Evolutionary conservation across 805 yeast species (phyloP), one percentile per base, ranked within the genome.

Genomic region (Dipodascus geniculatus): DNA sequence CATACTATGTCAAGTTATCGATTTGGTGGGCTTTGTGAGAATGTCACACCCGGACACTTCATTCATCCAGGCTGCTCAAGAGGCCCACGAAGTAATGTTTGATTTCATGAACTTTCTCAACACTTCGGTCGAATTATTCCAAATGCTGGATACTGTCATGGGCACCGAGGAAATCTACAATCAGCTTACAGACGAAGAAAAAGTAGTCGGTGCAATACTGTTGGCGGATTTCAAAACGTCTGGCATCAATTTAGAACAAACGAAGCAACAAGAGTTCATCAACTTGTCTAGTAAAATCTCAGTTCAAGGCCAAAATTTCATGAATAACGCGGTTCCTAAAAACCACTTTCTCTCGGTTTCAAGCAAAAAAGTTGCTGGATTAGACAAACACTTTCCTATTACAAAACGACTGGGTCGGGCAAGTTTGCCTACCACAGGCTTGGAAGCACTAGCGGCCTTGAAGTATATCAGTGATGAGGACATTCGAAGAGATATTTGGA

Each of bases 41-140:
- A 89, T 88, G 22, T 82, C 84, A 1, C 98, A 91, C 65, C 97
- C 98, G 0, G 78, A 82, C 58, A 72, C 72, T 51, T 68, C 72
- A 17, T 88, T 87, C 75, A 75, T 85, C 9, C 74, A 74, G 42
- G 90, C 89, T 1, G 96, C 99, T 1, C 96, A 91, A 63, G 75
- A 78, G 48, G 85, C 93, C 38, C 96, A 91, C 64, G 95, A 87
- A 60, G 74, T 80, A 58, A 80, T 91, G 85, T 91, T 84, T 67
- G 95, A 89, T 63, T 90, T 83, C 67, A 93, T 93, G 99, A 93
- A 89, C 67, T 77, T 84, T 52, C 72, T 93, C 48, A 93, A 93
- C 67, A 90, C 98, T 1, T 83, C 87, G 53, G 85, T 81, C 16
- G 83, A 78, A 38, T 72, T 93, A 24, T 87, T 82, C 62, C 67